Evolutionary conservation across 1,284 basidiomycete species (phyloP), one percentile per base, ranked within the genome.

Genomic region (Amylostereum chailletii): DNA sequence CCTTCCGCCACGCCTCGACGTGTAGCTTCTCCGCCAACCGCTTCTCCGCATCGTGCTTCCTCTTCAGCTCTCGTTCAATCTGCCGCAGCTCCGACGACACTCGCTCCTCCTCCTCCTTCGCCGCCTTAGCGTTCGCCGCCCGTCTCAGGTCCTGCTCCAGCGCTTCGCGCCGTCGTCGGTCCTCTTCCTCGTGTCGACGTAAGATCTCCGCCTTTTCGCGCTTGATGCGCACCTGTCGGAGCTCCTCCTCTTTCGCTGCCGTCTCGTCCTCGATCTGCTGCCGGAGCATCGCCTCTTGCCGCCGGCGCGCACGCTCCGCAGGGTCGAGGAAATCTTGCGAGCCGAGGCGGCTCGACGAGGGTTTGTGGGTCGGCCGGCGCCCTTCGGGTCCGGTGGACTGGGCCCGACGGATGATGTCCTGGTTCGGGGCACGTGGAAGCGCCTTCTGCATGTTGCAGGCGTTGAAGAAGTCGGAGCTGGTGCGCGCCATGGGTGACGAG

Each of bases 1-100:
- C 76, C 30, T 61, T 58, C 37, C 79, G 65, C 79, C 80, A 82
- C 44, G 71, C 67, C 52, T 84, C 79, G 47, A 78, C 52, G 55
- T 71, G 71, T 40, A 66, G 66, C 52, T 81, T 73, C 53, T 82
- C 74, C 50, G 77, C 72, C 45, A 76, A 48, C 44, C 81, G 63
- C 44, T 73, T 69, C 57, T 78, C 73, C 49, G 74, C 70, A 9
- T 77, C 80, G 27, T 64, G 47, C 45, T 65, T 66, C 57, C 71
- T 77, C 51, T 70, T 72, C 53, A 76, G 72, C 55, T 72, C 75
- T 11, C 77, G 61, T 55, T 77, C 74, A 47, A 54, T 54, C 32
- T 60, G 59, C 37, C 69, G 71, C 33, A 63, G 61, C 47, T 80
- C 77, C 47, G 84, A 83, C 48, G 73, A 71, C 49, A 71, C 71